Percentiles rank a stretch among this genome's conserved stretches.
phyloP scores from a whole-genome alignment of 1,284 basidiomycete genomes.

The Wolfiporia cocos region DNA sequence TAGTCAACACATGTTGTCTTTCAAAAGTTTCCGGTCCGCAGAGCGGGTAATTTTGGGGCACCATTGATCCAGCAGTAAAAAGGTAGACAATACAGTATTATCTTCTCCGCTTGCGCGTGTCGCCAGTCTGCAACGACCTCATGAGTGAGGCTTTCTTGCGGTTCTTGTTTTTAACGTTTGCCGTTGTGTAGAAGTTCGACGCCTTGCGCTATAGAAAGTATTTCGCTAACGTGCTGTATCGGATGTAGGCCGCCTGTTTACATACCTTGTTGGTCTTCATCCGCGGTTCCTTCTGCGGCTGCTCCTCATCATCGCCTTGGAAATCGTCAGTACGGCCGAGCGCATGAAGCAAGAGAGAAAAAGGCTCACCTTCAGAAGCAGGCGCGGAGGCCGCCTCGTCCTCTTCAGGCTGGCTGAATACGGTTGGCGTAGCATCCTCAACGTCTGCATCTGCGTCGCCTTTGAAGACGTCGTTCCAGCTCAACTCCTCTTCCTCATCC shows the following conservation, averaged over 20 bases:
- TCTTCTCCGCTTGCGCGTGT: conserved; percentile 12
- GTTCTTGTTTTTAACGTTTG: conserved; percentile 90
- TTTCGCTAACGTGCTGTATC: not conserved
- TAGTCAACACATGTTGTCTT: no score
- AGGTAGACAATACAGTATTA: no score
- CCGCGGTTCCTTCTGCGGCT: conserved; percentile 56
- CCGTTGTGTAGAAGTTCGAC: conserved; percentile 83
- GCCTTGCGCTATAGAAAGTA: conserved; percentile 63
- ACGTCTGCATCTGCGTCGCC: conserved; percentile 19
- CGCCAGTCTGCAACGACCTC: conserved; percentile 26
- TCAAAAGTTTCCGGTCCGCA: no score
- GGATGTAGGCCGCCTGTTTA: not conserved
- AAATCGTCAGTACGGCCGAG: no score
- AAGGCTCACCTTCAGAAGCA: conserved; percentile 1
- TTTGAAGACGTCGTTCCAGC: conserved; percentile 67
- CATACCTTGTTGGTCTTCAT: conserved; percentile 86
- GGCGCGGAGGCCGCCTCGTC: conserved; percentile 5
- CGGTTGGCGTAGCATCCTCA: conserved; percentile 10
- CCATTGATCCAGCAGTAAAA: no score
- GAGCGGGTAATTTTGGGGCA: no score
- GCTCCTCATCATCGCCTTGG: conserved; percentile 26
- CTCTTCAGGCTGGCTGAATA: conserved; percentile 16
- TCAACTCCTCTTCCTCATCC: conserved; percentile 31
- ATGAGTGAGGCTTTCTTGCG: conserved; percentile 55
- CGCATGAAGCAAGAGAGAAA: conserved; percentile 17